Conservation (phyloP, 2,329 filamentous ascomycete genomes). For the Pseudopyrenochaeta lycopersici region DNA sequence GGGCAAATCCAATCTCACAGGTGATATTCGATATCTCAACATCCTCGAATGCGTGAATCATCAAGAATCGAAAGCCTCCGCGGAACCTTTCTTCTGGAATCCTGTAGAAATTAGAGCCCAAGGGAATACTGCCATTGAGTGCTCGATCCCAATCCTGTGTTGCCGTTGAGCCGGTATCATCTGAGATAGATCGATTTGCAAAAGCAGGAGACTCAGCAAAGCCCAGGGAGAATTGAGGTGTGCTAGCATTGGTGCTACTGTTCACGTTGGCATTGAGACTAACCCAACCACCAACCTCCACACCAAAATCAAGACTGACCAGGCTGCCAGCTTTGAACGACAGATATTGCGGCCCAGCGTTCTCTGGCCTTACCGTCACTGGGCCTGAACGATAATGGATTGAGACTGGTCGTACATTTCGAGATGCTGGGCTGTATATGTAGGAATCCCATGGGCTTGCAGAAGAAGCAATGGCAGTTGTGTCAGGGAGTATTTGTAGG, state of each 20-base stretch:
- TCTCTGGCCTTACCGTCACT: conserved; percentile 13
- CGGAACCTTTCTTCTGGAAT: conserved; percentile 18
- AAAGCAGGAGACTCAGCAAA: conserved; percentile 24
- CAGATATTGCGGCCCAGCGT: conserved; percentile 10
- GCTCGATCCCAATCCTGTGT: conserved; percentile 21
- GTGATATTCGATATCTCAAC: neutral
- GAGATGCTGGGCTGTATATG: conserved; percentile 16
- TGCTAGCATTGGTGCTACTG: neutral
- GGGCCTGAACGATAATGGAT: conserved; percentile 13
- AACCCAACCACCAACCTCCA: conserved; percentile 24
- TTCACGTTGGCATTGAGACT: conserved; percentile 7
- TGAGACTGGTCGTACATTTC: conserved; percentile 11
- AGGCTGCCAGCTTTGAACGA: conserved; percentile 3
- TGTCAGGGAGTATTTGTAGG: neutral
- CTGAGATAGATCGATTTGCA: conserved; percentile 17
- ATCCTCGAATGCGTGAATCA: conserved; percentile 11
- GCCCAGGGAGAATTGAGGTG: conserved; percentile 17
- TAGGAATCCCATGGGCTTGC: conserved; percentile 17
- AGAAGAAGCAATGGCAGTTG: neutral
- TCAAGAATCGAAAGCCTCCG: conserved; percentile 26
- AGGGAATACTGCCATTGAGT: conserved; percentile 12
- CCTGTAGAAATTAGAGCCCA: conserved; percentile 8
- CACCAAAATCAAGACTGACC: conserved; percentile 20
- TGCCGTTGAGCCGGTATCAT: conserved; percentile 19
- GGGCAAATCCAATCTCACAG: conserved; percentile 58